These are phyloP conservation scores for Rhodamnia argentea DNA, from an alignment of 345 rosid species.

Conservation along the genomic window DNA sequence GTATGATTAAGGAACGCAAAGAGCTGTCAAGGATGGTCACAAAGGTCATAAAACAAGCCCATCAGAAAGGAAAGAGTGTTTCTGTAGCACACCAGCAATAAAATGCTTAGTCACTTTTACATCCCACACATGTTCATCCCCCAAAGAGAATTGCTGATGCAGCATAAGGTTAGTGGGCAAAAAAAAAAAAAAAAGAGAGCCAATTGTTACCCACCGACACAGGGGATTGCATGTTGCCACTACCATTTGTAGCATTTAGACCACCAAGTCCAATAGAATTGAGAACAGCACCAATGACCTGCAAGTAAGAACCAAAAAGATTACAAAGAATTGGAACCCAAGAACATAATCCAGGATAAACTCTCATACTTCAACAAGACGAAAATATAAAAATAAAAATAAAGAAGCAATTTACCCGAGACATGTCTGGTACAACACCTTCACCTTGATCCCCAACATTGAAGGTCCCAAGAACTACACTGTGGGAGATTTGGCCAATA, in stretches of 20 bases:
- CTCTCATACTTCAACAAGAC: neutral
- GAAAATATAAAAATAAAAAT: neutral
- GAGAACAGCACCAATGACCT: conserved; percentile 87
- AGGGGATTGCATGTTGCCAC: conserved; percentile 39
- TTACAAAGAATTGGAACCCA: neutral
- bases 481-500: conserved; percentile 65
- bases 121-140: neutral
- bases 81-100: neutral
- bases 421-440: conserved; percentile 52
- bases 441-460: conserved; percentile 83
- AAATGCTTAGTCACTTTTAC: neutral
- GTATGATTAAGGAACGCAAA: neutral
- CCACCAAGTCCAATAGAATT: conserved; percentile 74
- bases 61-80: neutral
- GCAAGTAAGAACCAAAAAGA: conserved; percentile 5
- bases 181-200: neutral
- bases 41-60: neutral
- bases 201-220: conserved; percentile 27
- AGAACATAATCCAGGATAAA: neutral
- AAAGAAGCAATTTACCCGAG: conserved; percentile 26
- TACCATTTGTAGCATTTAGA: conserved; percentile 23
- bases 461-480: conserved; percentile 73
- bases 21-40: neutral
- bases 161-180: neutral
- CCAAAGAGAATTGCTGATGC: neutral